These are phyloP conservation scores for Boletus subparvulus DNA, from an alignment of 768 basidiomycete genomes.

Conservation along the genomic window DNA sequence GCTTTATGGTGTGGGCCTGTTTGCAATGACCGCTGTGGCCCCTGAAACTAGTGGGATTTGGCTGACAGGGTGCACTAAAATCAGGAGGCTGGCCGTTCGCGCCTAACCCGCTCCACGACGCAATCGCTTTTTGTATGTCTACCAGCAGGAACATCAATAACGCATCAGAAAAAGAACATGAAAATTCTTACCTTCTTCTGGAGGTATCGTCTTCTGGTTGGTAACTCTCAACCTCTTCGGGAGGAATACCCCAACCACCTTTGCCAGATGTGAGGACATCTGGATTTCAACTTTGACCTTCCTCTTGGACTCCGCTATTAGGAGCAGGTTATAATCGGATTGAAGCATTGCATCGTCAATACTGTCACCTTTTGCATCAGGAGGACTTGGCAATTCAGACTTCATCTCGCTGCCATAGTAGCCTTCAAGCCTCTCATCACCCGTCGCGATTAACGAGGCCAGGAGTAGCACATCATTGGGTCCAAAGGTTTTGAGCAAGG, in stretches of 20 bases:
- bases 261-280: not conserved
- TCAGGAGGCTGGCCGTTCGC: not conserved
- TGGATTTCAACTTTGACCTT: not conserved
- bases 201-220: not conserved
- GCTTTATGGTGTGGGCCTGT: slow-evolving; percentile 1
- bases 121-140: slow-evolving; percentile 1
- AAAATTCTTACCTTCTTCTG: not conserved
- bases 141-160: not conserved
- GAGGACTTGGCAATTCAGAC: not conserved
- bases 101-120: not conserved
- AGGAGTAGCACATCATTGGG: slow-evolving; percentile 14
- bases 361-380: not conserved
- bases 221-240: not conserved
- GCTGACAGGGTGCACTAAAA: not conserved
- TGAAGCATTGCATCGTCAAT: not conserved
- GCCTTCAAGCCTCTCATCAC: not conserved
- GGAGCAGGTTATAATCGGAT: not conserved
- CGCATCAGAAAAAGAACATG: not conserved
- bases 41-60: not conserved
- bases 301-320: not conserved
- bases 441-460: slow-evolving; percentile 6
- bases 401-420: slow-evolving; percentile 1
- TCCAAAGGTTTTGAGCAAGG: slow-evolving; percentile 11
- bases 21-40: slow-evolving; percentile 6
- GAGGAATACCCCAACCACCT: not conserved